Percentiles rank a stretch among this genome's conserved stretches.
phyloP scores from a whole-genome alignment of 2,329 filamentous ascomycete species.

The Aspergillus quadricinctus region DNA sequence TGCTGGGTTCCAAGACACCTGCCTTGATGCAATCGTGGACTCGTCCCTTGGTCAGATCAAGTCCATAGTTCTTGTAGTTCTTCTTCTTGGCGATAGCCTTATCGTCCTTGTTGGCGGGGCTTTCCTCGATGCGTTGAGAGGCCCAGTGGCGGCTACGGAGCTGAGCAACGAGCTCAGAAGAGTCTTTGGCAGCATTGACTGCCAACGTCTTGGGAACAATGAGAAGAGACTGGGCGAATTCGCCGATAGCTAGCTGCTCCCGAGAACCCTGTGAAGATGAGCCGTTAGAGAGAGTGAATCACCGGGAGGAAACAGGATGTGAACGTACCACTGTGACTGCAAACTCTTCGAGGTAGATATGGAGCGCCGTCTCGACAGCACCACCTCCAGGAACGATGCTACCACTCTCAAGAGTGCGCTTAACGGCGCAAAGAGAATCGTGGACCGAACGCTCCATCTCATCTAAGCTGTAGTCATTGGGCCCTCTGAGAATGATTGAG shows the following conservation, averaged over 20 bases:
- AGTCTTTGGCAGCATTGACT: constrained; percentile 95
- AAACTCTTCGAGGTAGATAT: constrained; percentile 99
- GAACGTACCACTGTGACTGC: constrained; percentile 82
- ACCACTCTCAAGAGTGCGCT: constrained; percentile 93
- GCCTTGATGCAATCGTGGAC: constrained; percentile 92
- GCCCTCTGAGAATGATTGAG: constrained; percentile 89
- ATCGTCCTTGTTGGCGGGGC: constrained; percentile 72
- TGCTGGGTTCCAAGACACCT: constrained; percentile 91
- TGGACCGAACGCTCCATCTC: constrained; percentile 99
- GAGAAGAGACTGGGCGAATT: constrained; percentile 92
- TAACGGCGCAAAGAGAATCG: constrained; percentile 93
- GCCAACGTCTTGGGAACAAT: constrained; percentile 94
- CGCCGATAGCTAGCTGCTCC: constrained; percentile 95
- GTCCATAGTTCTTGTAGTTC: constrained; percentile 97
- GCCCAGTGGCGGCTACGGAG: constrained; percentile 90
- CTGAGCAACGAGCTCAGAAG: constrained; percentile 90
- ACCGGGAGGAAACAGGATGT: background rate
- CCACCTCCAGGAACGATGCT: constrained; percentile 95
- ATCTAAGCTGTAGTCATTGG: constrained; percentile 94
- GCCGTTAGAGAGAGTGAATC: constrained; percentile 1
- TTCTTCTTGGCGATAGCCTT: constrained; percentile 89
- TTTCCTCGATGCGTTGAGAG: constrained; percentile 84
- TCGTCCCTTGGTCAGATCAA: constrained; percentile 84
- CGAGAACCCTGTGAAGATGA: constrained; percentile 61
- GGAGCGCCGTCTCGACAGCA: constrained; percentile 95